These are phyloP conservation scores for Lactarius psammicola DNA, from an alignment of 768 basidiomycete genomes.

Conservation along the genomic window DNA sequence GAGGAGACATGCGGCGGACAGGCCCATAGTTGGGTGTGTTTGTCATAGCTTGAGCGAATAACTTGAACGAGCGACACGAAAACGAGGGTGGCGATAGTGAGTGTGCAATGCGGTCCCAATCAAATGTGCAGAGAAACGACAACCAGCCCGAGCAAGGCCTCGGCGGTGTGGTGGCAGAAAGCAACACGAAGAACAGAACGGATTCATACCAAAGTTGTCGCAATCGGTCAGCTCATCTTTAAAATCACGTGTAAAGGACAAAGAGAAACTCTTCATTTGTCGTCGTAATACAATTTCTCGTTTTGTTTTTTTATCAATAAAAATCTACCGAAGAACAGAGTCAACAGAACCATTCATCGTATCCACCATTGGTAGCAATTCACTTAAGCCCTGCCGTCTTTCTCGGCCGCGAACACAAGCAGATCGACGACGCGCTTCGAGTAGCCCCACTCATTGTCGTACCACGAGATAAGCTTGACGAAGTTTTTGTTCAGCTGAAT, in stretches of 20 bases:
- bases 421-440: conserved; percentile 91
- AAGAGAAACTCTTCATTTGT: neutral
- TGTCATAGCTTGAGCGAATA: conserved; percentile 21
- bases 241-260: conserved; percentile 16
- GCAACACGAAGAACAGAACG: conserved; percentile 19
- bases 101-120: conserved; percentile 16
- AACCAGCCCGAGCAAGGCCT: conserved; percentile 10
- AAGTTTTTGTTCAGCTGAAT: conserved; percentile 91
- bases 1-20: conserved; percentile 22
- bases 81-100: conserved; percentile 17
- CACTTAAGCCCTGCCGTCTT: conserved; percentile 47
- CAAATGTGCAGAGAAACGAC: conserved; percentile 13
- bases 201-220: conserved; percentile 19
- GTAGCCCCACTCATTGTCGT: conserved; percentile 96
- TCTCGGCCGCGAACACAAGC: conserved; percentile 73
- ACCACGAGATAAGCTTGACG: conserved; percentile 96
- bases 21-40: conserved; percentile 23
- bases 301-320: conserved; percentile 21
- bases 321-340: conserved; percentile 12
- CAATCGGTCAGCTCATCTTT: neutral
- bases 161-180: conserved; percentile 22
- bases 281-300: conserved; percentile 11
- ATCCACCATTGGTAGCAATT: neutral
- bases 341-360: neutral
- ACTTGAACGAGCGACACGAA: conserved; percentile 19